Evolutionary conservation across 345 rosid genomes (phyloP).

Genomic region (Pistacia integerrima): DNA sequence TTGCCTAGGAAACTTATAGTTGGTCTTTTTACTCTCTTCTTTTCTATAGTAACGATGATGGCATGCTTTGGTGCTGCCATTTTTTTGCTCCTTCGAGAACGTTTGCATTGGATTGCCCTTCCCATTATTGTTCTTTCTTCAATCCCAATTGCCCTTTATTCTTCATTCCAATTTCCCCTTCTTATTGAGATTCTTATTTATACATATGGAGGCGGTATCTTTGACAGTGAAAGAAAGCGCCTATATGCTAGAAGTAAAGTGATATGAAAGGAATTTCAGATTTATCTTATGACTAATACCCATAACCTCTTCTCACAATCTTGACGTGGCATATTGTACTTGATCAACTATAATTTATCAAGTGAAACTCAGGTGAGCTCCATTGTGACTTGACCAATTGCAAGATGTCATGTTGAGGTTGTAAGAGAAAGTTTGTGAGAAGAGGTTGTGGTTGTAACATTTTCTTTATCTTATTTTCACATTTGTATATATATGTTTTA

Average conservation of each 20-base stretch:
- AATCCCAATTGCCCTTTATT: slow-evolving; percentile 30
- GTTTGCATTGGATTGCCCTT: background rate
- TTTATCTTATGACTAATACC: too few relatives aligned
- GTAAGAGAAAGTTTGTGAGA: too few relatives aligned
- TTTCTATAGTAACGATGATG: slow-evolving; percentile 9
- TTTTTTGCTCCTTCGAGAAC: background rate
- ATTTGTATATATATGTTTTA: too few relatives aligned
- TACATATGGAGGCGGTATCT: slow-evolving; percentile 34
- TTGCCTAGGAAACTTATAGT: slow-evolving; percentile 26
- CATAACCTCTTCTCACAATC: too few relatives aligned
- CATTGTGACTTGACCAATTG: too few relatives aligned
- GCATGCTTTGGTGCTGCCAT: slow-evolving; percentile 1
- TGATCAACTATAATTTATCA: too few relatives aligned
- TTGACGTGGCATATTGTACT: too few relatives aligned
- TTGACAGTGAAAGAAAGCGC: background rate
- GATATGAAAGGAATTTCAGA: too few relatives aligned
- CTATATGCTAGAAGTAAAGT: background rate
- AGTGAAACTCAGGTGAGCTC: too few relatives aligned
- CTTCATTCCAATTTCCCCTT: slow-evolving; percentile 34
- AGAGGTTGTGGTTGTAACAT: too few relatives aligned
- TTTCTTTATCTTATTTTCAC: too few relatives aligned
- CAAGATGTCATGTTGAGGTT: too few relatives aligned
- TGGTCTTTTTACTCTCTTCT: slow-evolving; percentile 8
- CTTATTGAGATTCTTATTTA: slow-evolving; percentile 34
- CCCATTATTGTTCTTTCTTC: slow-evolving; percentile 1